Conservation (phyloP, 2,329 filamentous ascomycete genomes). For the Xylaria sp. region DNA sequence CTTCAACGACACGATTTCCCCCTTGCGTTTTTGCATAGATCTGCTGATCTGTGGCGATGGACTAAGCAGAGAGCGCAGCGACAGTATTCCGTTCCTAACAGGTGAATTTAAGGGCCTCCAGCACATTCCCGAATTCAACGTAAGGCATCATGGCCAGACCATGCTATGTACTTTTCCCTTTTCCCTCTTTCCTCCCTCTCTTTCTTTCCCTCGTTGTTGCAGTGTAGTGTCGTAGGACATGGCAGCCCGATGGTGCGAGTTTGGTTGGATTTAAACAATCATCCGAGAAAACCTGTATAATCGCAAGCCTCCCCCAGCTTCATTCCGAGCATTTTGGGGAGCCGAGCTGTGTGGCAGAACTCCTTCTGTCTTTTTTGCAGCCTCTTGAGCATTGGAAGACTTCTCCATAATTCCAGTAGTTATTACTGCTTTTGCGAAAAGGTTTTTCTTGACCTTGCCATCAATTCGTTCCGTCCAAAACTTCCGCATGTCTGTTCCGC, state of each 20-base stretch:
- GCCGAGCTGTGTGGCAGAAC: neutral
- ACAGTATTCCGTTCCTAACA: too few relatives aligned
- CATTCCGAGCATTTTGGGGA: neutral
- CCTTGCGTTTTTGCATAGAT: too few relatives aligned
- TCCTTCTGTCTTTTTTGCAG: neutral
- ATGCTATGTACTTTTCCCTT: neutral
- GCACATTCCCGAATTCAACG: neutral
- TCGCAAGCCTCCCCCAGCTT: too few relatives aligned
- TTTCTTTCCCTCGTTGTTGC: neutral
- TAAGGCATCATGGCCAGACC: neutral
- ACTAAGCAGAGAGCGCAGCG: neutral
- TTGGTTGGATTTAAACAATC: neutral
- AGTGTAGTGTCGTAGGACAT: neutral
- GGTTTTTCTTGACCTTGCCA: neutral
- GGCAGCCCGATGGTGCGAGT: neutral
- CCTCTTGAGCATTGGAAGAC: neutral
- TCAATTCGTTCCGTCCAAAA: neutral
- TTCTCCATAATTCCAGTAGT: too few relatives aligned
- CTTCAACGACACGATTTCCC: neutral
- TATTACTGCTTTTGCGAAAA: neutral
- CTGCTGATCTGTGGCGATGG: too few relatives aligned
- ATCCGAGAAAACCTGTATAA: neutral
- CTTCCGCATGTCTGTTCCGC: conserved; percentile 19
- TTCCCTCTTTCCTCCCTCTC: neutral
- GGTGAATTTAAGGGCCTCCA: neutral